Evolutionary conservation across 2,329 filamentous ascomycete species (phyloP).

Genomic region (Fonsecaea erecta): DNA sequence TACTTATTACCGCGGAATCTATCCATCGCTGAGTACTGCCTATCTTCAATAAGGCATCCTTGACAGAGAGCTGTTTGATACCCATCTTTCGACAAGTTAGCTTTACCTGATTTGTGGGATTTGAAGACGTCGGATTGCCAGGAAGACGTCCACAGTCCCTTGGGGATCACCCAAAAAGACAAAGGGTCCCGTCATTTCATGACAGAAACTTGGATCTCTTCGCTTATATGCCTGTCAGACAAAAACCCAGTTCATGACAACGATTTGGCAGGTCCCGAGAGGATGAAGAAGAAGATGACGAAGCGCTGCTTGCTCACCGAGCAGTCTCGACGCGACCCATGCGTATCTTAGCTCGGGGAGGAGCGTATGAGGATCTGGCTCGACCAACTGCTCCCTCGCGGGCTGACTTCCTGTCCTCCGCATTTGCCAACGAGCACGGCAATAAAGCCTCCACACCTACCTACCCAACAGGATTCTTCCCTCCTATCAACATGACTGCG

Average conservation of each 20-base stretch:
- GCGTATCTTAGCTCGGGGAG: slow-evolving; percentile 34
- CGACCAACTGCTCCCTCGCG: slow-evolving; percentile 95
- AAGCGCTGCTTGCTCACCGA: slow-evolving; percentile 52
- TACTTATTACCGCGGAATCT: too few relatives aligned
- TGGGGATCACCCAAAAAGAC: too few relatives aligned
- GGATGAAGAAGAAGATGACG: slow-evolving; percentile 70
- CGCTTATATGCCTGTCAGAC: too few relatives aligned
- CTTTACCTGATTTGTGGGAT: background rate
- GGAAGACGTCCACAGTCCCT: too few relatives aligned
- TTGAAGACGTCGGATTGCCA: too few relatives aligned
- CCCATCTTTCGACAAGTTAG: slow-evolving; percentile 23
- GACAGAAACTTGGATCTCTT: too few relatives aligned
- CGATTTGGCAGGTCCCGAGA: slow-evolving; percentile 79
- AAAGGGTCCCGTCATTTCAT: too few relatives aligned
- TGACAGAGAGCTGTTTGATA: slow-evolving; percentile 32
- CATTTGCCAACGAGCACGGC: slow-evolving; percentile 80
- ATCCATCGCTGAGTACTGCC: too few relatives aligned
- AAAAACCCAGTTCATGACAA: too few relatives aligned
- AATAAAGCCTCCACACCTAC: slow-evolving; percentile 67
- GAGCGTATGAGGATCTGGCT: slow-evolving; percentile 59
- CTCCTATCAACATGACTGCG: slow-evolving; percentile 71
- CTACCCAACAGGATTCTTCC: slow-evolving; percentile 84
- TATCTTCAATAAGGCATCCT: too few relatives aligned
- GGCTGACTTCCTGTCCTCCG: slow-evolving; percentile 95
- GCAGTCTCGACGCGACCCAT: slow-evolving; percentile 17